phyloP scores from a whole-genome alignment of 2,329 filamentous ascomycete species.

The Cyphellophora attinorum region DNA sequence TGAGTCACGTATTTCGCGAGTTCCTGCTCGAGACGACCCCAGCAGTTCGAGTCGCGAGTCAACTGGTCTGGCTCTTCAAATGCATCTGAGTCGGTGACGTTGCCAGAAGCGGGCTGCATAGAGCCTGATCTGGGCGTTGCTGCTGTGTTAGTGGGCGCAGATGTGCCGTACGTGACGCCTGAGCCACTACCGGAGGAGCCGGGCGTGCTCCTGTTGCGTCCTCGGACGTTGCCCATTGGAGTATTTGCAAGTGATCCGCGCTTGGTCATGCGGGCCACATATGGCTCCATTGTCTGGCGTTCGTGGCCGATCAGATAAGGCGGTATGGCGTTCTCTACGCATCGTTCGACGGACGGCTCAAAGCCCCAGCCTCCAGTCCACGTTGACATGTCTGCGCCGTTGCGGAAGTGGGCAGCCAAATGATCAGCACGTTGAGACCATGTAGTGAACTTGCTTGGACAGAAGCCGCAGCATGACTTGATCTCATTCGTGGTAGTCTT shows the following conservation, averaged over 20 bases:
- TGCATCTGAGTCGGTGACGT: constrained; percentile 1
- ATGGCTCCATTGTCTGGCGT: constrained; percentile 20
- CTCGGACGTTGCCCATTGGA: constrained; percentile 8
- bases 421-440: constrained; percentile 27
- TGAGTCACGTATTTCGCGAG: constrained; percentile 29
- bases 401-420: constrained; percentile 30
- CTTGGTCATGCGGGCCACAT: constrained; percentile 12
- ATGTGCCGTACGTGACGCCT: constrained; percentile 12
- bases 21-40: constrained; percentile 28
- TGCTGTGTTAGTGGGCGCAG: constrained; percentile 8
- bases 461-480: constrained; percentile 30
- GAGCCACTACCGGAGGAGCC: constrained; percentile 10
- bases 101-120: too few species aligned
- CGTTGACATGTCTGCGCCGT: constrained; percentile 26
- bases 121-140: too few species aligned
- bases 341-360: constrained; percentile 22
- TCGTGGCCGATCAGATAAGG: constrained; percentile 29
- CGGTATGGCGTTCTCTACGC: constrained; percentile 26
- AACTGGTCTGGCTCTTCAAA: constrained; percentile 15
- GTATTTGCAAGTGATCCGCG: constrained; percentile 8
- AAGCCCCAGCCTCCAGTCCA: constrained; percentile 32
- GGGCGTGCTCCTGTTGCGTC: constrained; percentile 7
- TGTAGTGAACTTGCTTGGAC: constrained; percentile 21
- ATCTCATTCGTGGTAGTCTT: constrained; percentile 42
- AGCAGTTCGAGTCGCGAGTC: constrained; percentile 27